These are phyloP conservation scores for Meripilus lineatus DNA, from an alignment of 1,284 basidiomycete genomes.

Conservation along the genomic window DNA sequence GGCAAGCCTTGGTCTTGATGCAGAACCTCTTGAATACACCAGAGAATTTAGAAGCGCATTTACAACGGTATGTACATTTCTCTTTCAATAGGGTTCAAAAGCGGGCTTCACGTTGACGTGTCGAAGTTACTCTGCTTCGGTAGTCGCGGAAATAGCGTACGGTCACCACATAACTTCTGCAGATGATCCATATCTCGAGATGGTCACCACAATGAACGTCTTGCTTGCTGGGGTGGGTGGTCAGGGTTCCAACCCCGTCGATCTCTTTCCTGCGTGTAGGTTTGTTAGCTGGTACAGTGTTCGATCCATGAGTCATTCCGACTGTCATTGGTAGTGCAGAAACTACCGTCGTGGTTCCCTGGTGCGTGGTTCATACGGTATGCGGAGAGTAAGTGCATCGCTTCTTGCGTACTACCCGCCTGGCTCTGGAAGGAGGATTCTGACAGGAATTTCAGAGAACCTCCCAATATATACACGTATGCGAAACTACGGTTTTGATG, in stretches of 20 bases:
- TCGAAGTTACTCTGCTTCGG: slow-evolving; percentile 21
- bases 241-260: background rate
- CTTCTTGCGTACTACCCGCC: too few relatives aligned
- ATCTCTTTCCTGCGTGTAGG: background rate
- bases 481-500: slow-evolving; percentile 17
- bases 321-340: slow-evolving; percentile 13
- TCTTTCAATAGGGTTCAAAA: background rate
- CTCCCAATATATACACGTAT: slow-evolving; percentile 9
- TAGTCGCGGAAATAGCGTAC: slow-evolving; percentile 33
- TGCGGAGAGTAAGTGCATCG: slow-evolving; percentile 10
- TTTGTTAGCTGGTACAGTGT: background rate
- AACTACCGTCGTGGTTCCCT: slow-evolving; percentile 23
- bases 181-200: slow-evolving; percentile 22
- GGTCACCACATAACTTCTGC: slow-evolving; percentile 25
- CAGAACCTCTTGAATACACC: background rate
- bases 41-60: background rate
- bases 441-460: too few relatives aligned
- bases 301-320: background rate
- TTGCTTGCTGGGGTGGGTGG: background rate
- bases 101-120: background rate
- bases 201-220: background rate
- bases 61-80: background rate
- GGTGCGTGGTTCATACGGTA: slow-evolving; percentile 22
- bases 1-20: background rate
- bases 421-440: too few relatives aligned